Conservation (phyloP, 148 eudicot genomes). For the Arctostaphylos glauca region DNA sequence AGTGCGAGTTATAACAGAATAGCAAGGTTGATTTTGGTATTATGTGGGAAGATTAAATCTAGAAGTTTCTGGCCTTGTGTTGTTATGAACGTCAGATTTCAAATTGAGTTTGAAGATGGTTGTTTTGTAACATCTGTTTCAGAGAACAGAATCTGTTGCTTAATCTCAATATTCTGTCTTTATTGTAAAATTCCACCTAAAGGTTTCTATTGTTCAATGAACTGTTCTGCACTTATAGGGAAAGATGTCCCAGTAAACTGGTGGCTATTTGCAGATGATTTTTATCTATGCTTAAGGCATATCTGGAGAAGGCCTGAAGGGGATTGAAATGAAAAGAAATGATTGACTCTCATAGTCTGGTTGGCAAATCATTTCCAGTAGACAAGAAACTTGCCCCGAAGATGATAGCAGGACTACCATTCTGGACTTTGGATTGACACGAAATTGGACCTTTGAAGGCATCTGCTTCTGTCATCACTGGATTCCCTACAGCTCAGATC, state of each 20-base stretch:
- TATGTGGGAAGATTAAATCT: not conserved
- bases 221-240: not conserved
- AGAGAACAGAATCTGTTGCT: not conserved
- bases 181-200: not conserved
- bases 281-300: too few relatives aligned
- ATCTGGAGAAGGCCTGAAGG: not conserved
- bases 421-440: not conserved
- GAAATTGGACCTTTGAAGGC: not conserved
- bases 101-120: not conserved
- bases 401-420: not conserved
- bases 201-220: not conserved
- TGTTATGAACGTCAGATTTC: not conserved
- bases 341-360: not conserved
- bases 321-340: not conserved
- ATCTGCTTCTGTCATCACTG: not conserved
- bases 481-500: not conserved
- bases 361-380: not conserved
- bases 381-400: not conserved
- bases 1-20: not conserved
- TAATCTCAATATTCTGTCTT: not conserved
- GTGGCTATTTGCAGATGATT: not conserved
- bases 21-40: not conserved
- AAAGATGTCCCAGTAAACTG: not conserved
- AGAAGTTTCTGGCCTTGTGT: not conserved
- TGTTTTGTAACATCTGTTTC: not conserved